Conservation (phyloP, 495 filamentous ascomycete genomes). For the Aspergillus mulundensis region DNA sequence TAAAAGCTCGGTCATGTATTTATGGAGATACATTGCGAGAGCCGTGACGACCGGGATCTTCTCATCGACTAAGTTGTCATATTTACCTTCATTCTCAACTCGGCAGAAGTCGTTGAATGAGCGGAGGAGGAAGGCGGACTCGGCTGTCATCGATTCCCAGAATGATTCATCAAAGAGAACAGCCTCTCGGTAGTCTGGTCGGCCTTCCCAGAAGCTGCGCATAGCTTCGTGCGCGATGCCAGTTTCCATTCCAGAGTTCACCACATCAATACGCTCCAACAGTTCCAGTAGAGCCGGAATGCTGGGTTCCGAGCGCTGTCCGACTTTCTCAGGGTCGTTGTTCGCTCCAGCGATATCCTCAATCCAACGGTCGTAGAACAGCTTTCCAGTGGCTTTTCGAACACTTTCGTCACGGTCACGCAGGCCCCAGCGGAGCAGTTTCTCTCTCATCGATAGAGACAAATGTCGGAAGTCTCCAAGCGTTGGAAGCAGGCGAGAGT, state of each 20-base stretch:
- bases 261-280: slow-evolving; percentile 87
- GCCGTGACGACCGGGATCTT: slow-evolving; percentile 94
- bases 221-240: slow-evolving; percentile 90
- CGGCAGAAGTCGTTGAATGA: slow-evolving; percentile 94
- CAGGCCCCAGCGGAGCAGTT: slow-evolving; percentile 91
- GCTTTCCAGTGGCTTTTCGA: slow-evolving; percentile 79
- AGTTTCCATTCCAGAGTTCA: slow-evolving; percentile 83
- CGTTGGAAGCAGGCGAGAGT: slow-evolving; percentile 80
- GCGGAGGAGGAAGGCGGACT: slow-evolving; percentile 80
- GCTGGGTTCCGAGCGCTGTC: slow-evolving; percentile 56
- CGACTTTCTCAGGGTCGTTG: slow-evolving; percentile 41
- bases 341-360: slow-evolving; percentile 78
- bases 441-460: slow-evolving; percentile 92
- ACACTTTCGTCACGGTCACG: slow-evolving; percentile 94
- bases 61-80: slow-evolving; percentile 71
- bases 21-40: slow-evolving; percentile 75
- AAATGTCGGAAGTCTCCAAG: slow-evolving; percentile 95
- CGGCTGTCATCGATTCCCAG: slow-evolving; percentile 81
- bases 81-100: slow-evolving; percentile 62
- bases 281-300: slow-evolving; percentile 80
- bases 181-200: slow-evolving; percentile 82
- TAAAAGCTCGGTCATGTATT: slow-evolving; percentile 72
- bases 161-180: slow-evolving; percentile 79
- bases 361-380: slow-evolving; percentile 94
- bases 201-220: slow-evolving; percentile 91